These are phyloP conservation scores for Colletotrichum sp. DNA, from an alignment of 2,329 filamentous ascomycete species.

Conservation along the genomic window DNA sequence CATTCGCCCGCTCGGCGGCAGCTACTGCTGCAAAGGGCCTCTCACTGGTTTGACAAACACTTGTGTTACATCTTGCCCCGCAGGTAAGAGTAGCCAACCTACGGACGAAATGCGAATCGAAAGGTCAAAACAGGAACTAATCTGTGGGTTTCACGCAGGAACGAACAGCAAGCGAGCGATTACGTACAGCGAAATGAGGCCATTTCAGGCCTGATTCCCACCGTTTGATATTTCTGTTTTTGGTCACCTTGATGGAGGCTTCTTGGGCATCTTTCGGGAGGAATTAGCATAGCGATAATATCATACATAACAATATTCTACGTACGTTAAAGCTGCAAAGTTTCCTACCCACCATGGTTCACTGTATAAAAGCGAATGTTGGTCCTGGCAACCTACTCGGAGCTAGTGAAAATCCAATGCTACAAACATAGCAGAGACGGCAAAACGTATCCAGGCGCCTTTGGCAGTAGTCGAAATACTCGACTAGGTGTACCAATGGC, in stretches of 20 bases:
- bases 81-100: neutral
- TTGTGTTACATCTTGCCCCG: neutral
- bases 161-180: neutral
- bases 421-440: neutral
- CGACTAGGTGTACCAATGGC: neutral
- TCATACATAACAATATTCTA: neutral
- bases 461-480: neutral
- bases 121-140: neutral
- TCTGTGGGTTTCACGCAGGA: neutral
- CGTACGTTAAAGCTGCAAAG: rapidly evolving
- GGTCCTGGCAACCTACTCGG: neutral
- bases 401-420: neutral
- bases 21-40: neutral
- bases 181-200: neutral
- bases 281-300: neutral
- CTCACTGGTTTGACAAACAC: neutral
- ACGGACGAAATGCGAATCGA: rapidly evolving
- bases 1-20: neutral
- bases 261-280: rapidly evolving
- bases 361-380: neutral
- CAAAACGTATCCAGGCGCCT: neutral
- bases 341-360: rapidly evolving
- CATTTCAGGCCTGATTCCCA: neutral
- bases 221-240: neutral
- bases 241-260: neutral